Evolutionary conservation across 768 basidiomycete species (phyloP).

Genomic region (Mycena polygramma): DNA sequence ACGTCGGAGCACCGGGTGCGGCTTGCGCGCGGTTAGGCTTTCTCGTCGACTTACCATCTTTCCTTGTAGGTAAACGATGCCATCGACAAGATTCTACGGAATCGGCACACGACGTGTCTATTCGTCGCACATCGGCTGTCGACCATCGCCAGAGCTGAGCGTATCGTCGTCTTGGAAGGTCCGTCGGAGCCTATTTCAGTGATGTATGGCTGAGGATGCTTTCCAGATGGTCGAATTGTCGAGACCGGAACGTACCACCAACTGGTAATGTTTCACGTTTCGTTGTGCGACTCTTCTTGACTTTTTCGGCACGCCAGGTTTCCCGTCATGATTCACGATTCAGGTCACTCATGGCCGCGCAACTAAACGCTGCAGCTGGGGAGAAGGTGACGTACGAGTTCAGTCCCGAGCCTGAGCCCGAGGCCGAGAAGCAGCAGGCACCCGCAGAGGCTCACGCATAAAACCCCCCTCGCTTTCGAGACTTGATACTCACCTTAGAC

Average conservation of each 20-base stretch:
- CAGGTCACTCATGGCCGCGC: constrained; percentile 90
- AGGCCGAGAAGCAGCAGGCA: constrained; percentile 1
- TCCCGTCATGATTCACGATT: constrained; percentile 81
- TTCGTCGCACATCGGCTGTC: constrained; percentile 93
- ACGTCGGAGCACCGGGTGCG: constrained; percentile 85
- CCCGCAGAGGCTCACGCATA: constrained; percentile 7
- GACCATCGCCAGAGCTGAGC: constrained; percentile 90
- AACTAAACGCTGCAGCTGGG: constrained; percentile 68
- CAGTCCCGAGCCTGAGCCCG: constrained; percentile 9
- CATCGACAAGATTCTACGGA: constrained; percentile 87
- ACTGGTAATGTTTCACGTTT: constrained; percentile 61
- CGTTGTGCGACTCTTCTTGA: constrained; percentile 2
- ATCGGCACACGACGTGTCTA: constrained; percentile 85
- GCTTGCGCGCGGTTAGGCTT: constrained; percentile 8
- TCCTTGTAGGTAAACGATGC: constrained; percentile 82
- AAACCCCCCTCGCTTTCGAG: background rate
- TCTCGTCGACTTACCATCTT: background rate
- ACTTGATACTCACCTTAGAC: constrained; percentile 16
- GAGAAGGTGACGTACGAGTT: constrained; percentile 41
- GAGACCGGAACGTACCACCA: constrained; percentile 88
- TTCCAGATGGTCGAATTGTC: constrained; percentile 77
- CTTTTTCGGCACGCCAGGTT: constrained; percentile 58
- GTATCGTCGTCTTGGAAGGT: constrained; percentile 93
- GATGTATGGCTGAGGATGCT: constrained; percentile 7
- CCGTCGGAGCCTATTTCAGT: constrained; percentile 25